Evolutionary conservation across 345 rosid genomes (phyloP), one percentile per base, ranked within the genome.

Genomic region (Populus simonii): DNA sequence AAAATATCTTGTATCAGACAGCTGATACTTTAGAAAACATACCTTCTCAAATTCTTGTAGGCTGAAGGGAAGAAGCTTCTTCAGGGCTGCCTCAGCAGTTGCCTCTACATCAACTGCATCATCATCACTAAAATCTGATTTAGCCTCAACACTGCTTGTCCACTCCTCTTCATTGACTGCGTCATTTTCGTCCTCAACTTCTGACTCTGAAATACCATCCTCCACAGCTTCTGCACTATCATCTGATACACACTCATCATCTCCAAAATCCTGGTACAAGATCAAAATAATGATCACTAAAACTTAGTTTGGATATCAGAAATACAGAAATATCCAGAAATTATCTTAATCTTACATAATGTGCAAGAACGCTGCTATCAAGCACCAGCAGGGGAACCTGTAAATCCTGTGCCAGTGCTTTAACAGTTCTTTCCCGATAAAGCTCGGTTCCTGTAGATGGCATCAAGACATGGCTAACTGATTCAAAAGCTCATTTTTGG

Each of bases 351-450:
- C 98, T 93, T 90, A 96, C 99, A 85, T 90, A 92, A 83, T 97
- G 94, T 72, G 98, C 95, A 81, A 96, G 97, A 65, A 92, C 83
- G 23, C 91, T 87, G 89, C 98, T 92, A 85, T 92, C 97, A 47
- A 96, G 97, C 76, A 96, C 87, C 87, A 96, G 80, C 76, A 96
- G 78, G 25, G 98, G 95, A 78, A 92, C 99, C 80, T 88, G 88
- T 75, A 91, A 83, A 84, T 93, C 96, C 66, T 72, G 92, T 55
- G 99, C 99, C 81, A 93, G 94, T 31, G 97, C 98, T 86, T 88
- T 89, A 57, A 96, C 98, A 81, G 93, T 68, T 87, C 99, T 89
- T 86, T 96, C 99, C 41, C 93, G 87, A 76, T 91, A 93, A 73
- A 96, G 99, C 81, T 93, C 97, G 15, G 97, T 93, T 73, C 98